Conservation (phyloP, 2,329 filamentous ascomycete genomes). For the Exophiala sp. region DNA sequence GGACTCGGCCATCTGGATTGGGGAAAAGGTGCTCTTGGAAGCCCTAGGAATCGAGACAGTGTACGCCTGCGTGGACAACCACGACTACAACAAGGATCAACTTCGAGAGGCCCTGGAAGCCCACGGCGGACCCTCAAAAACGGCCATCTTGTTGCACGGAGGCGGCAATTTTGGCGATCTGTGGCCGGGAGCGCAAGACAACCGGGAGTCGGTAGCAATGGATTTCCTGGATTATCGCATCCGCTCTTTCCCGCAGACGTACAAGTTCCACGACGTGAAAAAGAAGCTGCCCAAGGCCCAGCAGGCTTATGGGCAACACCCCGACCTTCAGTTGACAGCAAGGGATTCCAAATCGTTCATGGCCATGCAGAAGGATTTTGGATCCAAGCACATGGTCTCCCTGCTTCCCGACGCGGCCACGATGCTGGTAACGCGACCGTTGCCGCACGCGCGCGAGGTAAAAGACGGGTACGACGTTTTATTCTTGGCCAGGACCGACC, state of each 20-base stretch:
- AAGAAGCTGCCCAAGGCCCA: not conserved
- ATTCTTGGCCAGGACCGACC: not conserved
- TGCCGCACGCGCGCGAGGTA: not conserved
- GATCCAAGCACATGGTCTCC: not conserved
- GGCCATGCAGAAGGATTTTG: not conserved
- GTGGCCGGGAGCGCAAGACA: not conserved
- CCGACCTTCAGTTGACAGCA: not conserved
- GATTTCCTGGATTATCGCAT: not conserved
- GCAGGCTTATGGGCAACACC: not conserved
- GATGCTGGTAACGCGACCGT: not conserved
- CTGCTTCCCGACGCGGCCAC: not conserved
- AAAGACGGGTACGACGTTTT: not conserved
- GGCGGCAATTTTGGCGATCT: not conserved
- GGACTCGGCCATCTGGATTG: not conserved
- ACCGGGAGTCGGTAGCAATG: not conserved
- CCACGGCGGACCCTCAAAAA: not conserved
- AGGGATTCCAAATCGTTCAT: not conserved
- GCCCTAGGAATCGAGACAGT: not conserved
- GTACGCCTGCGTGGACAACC: not conserved
- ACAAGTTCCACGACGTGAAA: not conserved
- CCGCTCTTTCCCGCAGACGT: not conserved
- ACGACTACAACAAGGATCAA: not conserved
- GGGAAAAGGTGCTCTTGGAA: not conserved
- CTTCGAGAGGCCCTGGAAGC: not conserved
- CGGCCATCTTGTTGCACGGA: not conserved